Percentiles rank a stretch among this genome's conserved stretches.
Conservation (phyloP, 23 red algal species). For the Gracilariopsis chorda region DNA sequence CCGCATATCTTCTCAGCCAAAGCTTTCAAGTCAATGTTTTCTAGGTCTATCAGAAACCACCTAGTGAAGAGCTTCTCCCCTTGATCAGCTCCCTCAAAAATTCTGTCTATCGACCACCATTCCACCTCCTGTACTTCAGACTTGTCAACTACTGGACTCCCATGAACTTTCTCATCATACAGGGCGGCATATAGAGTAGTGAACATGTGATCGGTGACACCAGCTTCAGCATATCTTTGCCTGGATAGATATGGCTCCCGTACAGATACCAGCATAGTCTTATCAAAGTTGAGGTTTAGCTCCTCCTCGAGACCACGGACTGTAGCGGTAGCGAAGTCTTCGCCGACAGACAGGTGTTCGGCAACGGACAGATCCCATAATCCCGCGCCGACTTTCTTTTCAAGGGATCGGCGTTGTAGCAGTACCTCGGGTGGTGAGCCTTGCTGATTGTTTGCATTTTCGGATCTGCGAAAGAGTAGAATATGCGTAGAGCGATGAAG, state of each 20-base stretch:
- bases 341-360: conserved; percentile 72
- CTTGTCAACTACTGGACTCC: conserved; percentile 18
- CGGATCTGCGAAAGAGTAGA: conserved; percentile 40
- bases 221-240: conserved; percentile 32
- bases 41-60: conserved; percentile 51
- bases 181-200: conserved; percentile 9
- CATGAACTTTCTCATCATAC: conserved; percentile 27
- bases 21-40: conserved; percentile 8
- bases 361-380: conserved; percentile 68
- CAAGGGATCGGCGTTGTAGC: conserved; percentile 49
- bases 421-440: conserved; percentile 31
- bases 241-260: conserved; percentile 36
- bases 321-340: conserved; percentile 35
- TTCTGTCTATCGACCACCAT: conserved; percentile 35
- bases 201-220: conserved; percentile 49
- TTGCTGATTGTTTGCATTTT: background rate
- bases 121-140: conserved; percentile 19
- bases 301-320: conserved; percentile 68
- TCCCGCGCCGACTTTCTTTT: conserved; percentile 55
- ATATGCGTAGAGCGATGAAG: conserved; percentile 80
- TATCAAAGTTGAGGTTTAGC: conserved; percentile 27
- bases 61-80: conserved; percentile 18
- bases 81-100: background rate
- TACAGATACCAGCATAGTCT: conserved; percentile 8
- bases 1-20: background rate